These are phyloP conservation scores for Talaromyces adpressus DNA, from an alignment of 495 filamentous ascomycete species.

Conservation along the genomic window DNA sequence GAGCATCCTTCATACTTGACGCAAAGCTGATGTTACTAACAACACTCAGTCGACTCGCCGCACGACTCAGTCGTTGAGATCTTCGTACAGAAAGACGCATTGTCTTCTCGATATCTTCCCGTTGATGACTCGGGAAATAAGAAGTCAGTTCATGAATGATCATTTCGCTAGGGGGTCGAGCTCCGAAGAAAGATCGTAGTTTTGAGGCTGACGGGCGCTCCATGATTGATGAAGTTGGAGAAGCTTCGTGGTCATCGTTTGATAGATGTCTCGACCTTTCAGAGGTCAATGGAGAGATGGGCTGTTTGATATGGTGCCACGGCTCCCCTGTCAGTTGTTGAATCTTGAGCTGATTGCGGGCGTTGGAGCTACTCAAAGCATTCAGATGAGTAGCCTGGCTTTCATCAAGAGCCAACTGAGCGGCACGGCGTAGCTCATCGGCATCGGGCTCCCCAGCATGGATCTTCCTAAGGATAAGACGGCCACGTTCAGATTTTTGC, in stretches of 20 bases:
- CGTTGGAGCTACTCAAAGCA: conserved; percentile 53
- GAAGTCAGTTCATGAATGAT: conserved; percentile 92
- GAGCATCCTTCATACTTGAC: conserved; percentile 74
- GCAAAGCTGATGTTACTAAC: conserved; percentile 90
- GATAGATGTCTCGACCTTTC: conserved; percentile 58
- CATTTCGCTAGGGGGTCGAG: conserved; percentile 89
- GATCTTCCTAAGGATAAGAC: conserved; percentile 84
- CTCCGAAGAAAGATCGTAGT: conserved; percentile 75
- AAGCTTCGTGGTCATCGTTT: conserved; percentile 47
- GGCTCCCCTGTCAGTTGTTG: conserved; percentile 78
- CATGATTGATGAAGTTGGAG: conserved; percentile 27
- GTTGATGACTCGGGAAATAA: conserved; percentile 93
- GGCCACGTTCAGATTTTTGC: conserved; percentile 65
- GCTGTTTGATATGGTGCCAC: conserved; percentile 74
- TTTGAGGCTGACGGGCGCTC: conserved; percentile 48
- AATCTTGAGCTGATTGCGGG: conserved; percentile 67
- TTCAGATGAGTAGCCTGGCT: conserved; percentile 62
- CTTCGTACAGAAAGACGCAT: conserved; percentile 85
- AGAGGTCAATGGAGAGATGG: conserved; percentile 66
- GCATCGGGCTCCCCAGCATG: conserved; percentile 78
- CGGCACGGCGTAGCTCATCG: conserved; percentile 72
- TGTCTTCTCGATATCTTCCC: conserved; percentile 88
- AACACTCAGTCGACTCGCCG: conserved; percentile 85
- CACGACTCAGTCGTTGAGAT: conserved; percentile 82
- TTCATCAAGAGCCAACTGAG: conserved; percentile 77